Conservation (phyloP, 2,329 filamentous ascomycete species). For the Verticillium alfalfae region DNA sequence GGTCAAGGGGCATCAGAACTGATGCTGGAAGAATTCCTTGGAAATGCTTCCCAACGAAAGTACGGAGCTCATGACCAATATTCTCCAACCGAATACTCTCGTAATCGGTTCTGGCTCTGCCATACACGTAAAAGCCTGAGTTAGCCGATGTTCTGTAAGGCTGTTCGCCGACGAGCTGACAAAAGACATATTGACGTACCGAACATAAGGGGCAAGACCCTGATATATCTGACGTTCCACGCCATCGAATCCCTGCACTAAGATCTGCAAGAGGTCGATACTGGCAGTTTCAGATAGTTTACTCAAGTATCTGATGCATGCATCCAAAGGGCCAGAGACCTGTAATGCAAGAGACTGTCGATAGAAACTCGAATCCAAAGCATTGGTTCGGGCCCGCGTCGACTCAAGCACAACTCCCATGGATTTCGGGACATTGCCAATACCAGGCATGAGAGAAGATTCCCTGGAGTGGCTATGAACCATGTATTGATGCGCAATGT, state of each 20-base stretch:
- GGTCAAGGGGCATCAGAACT: no score
- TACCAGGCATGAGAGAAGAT: neutral
- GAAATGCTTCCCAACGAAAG: no score
- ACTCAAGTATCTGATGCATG: neutral
- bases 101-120: no score
- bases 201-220: neutral
- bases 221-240: neutral
- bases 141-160: no score
- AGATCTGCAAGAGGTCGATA: neutral
- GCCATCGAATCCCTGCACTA: neutral
- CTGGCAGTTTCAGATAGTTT: neutral
- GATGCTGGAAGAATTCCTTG: no score
- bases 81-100: no score
- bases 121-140: no score
- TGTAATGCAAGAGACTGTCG: neutral
- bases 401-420: neutral
- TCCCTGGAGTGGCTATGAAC: neutral
- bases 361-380: neutral
- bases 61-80: no score
- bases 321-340: neutral
- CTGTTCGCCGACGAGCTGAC: no score
- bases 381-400: neutral
- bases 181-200: neutral
- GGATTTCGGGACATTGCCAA: neutral
- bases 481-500: neutral